Evolutionary conservation across 2,329 filamentous ascomycete genomes (phyloP), one percentile per base, ranked within the genome.

Genomic region (Aspergillus pseudoglaucus): DNA sequence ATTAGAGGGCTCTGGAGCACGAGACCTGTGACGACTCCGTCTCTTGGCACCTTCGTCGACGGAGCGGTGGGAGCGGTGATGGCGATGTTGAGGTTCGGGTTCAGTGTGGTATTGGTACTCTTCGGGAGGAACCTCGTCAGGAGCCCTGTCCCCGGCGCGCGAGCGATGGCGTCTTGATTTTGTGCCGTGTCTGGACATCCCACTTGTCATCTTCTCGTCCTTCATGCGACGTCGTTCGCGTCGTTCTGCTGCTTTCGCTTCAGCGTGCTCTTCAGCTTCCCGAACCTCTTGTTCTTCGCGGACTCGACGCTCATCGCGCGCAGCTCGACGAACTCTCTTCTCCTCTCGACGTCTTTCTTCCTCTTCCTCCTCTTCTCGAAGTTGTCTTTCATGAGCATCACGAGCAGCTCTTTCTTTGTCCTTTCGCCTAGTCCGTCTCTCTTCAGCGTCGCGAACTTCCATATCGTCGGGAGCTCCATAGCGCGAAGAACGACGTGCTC

Each of bases 251-350:
- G 64, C 67, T 52, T 61, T 63, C 17, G 66, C 66, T 54, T 68
- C 65, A 30, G 64, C 57, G 32, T 61, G 60, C 30, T 63, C 62
- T 50, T 64, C 59, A 38, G 59, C 65, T 50, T 64, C 62, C 47
- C 54, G 62, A 17, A 58, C 59, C 41, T 79, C 78, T 5, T 77
- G 72, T 44, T 84, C 82, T 46, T 70, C 64, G 43, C 60, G 52
- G 9, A 55, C 58, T 33, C 59, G 59, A 8, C 58, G 62, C 46
- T 68, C 60, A 57, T 67, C 62, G 23, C 66, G 57, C 50, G 66
- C 61, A 33, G 64, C 60, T 50, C 61, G 58, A 45, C 67, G 60
- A 44, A 63, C 56, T 52, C 59, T 49, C 53, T 60, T 61, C 51
- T 66, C 66, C 47, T 59, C 63, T 15, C 51, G 61, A 6, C 60